A percentile compares a stretch with the other conserved stretches of the same genome.
Conservation (phyloP, 2,329 filamentous ascomycete species). For the Ascochyta koolunga region DNA sequence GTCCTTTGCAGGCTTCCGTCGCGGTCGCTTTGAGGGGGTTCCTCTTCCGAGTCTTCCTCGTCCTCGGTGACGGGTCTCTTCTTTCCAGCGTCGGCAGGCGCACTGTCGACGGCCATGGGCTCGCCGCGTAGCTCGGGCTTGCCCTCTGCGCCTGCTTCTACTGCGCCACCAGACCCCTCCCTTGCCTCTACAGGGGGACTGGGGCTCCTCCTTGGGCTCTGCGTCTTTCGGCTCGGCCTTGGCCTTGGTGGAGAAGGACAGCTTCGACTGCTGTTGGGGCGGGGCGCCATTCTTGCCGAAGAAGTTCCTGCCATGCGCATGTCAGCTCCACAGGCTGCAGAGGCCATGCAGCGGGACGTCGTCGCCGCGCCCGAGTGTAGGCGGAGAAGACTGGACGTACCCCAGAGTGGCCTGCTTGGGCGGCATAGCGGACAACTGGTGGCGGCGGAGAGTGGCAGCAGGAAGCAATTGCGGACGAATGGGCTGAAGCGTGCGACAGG, state of each 20-base stretch:
- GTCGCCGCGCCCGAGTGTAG: slow-evolving; percentile 70
- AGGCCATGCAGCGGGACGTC: background rate
- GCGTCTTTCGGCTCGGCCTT: slow-evolving; percentile 50
- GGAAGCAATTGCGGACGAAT: slow-evolving; percentile 17
- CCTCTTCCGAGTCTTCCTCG: slow-evolving; percentile 45
- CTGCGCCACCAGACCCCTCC: slow-evolving; percentile 20
- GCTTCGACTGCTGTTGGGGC: slow-evolving; percentile 75
- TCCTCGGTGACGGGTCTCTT: slow-evolving; percentile 37
- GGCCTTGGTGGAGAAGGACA: slow-evolving; percentile 70
- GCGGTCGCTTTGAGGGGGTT: slow-evolving; percentile 45
- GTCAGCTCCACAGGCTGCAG: slow-evolving; percentile 13
- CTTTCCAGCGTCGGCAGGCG: slow-evolving; percentile 27
- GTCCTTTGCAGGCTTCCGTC: slow-evolving; percentile 37
- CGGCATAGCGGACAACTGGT: slow-evolving; percentile 47
- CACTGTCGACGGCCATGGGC: slow-evolving; percentile 32
- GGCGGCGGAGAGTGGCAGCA: slow-evolving; percentile 5
- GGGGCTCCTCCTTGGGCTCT: slow-evolving; percentile 25
- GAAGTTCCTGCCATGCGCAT: slow-evolving; percentile 71
- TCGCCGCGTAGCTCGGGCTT: slow-evolving; percentile 29
- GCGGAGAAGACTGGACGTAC: slow-evolving; percentile 81
- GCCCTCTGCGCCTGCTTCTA: slow-evolving; percentile 25
- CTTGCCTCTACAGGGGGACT: slow-evolving; percentile 27
- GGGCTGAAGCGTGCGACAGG: slow-evolving; percentile 3
- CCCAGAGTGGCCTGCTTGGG: slow-evolving; percentile 82
- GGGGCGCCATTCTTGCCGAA: slow-evolving; percentile 72